Percentiles rank a stretch among this genome's conserved stretches.
Conservation (phyloP, 2,329 filamentous ascomycete species). For the Pseudogymnoascus sp. region DNA sequence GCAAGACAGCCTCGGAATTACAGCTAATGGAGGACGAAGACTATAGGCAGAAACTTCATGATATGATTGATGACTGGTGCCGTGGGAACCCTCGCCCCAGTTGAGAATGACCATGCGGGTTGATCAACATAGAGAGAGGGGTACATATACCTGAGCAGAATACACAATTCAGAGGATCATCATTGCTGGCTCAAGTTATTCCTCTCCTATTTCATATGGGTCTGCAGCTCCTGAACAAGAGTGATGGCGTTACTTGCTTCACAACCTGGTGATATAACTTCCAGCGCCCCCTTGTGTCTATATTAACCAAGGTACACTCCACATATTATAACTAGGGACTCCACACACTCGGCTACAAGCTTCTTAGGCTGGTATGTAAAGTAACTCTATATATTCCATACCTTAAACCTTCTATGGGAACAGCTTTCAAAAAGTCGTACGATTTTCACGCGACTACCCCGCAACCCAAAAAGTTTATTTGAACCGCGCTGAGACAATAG, state of each 20-base stretch:
- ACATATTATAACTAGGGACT: not conserved
- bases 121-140: not conserved
- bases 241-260: not conserved
- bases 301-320: not conserved
- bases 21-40: not conserved
- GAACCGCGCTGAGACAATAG: not conserved
- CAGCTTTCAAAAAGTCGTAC: not conserved
- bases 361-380: too few species aligned
- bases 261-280: not conserved
- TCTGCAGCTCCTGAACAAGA: not conserved
- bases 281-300: not conserved
- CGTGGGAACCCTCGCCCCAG: not conserved
- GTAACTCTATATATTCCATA: not conserved
- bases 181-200: not conserved
- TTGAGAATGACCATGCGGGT: not conserved
- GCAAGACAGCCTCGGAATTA: not conserved
- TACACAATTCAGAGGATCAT: not conserved
- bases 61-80: not conserved
- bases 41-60: not conserved
- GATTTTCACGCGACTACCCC: not conserved
- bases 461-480: not conserved
- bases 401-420: not conserved
- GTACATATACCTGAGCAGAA: not conserved
- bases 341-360: not conserved
- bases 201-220: too few species aligned